These are phyloP conservation scores for Pinus taeda DNA, from an alignment of 75 land plant species.

Conservation along the genomic window DNA sequence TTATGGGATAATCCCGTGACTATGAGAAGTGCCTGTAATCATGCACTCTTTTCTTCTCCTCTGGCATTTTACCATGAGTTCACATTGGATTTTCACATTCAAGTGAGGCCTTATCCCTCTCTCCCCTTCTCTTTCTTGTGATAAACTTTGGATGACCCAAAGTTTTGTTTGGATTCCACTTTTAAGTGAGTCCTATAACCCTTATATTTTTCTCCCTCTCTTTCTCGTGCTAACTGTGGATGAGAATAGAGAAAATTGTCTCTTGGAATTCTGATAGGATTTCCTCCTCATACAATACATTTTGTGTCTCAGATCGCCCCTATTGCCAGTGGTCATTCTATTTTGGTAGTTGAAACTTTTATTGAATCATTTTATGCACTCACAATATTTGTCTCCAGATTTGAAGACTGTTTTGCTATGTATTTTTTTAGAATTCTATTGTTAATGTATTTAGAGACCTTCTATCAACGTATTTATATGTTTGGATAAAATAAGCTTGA, in stretches of 20 bases:
- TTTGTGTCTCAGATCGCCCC: background rate
- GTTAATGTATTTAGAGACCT: background rate
- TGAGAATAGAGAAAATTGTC: background rate
- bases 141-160: background rate
- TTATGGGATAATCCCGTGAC: slow-evolving; percentile 1
- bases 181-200: background rate
- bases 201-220: background rate
- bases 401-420: background rate
- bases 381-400: slow-evolving; percentile 2
- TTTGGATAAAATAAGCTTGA: no score
- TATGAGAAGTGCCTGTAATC: background rate
- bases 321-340: slow-evolving; percentile 2
- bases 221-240: slow-evolving; percentile 3
- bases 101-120: background rate
- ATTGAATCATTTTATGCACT: background rate
- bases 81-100: background rate
- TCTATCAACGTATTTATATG: no score
- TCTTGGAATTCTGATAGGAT: background rate
- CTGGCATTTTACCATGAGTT: background rate
- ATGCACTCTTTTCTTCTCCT: background rate
- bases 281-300: background rate
- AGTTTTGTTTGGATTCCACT: background rate
- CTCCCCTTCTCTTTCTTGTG: no score
- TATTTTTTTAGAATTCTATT: background rate
- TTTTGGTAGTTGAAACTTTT: background rate